Percentiles rank a stretch among this genome's conserved stretches.
phyloP scores from a whole-genome alignment of 768 basidiomycete genomes.

The Kockovaella imperatae region DNA sequence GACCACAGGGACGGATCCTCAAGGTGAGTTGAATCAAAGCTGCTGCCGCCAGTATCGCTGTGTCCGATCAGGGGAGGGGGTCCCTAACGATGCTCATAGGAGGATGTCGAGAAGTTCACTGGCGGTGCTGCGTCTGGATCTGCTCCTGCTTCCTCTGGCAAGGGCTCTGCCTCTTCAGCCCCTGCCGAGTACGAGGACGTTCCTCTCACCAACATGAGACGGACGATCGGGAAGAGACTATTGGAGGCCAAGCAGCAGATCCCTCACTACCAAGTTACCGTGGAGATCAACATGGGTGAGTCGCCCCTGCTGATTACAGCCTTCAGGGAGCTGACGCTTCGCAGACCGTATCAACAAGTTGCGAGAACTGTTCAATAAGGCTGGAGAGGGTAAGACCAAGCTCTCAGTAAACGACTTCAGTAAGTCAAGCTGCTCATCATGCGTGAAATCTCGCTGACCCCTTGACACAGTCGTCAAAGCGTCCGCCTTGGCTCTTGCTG shows the following conservation, averaged over 20 bases:
- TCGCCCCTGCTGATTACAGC: not conserved
- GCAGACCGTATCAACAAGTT: conserved; percentile 64
- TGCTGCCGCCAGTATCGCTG: too few species aligned
- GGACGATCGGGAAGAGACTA: conserved; percentile 80
- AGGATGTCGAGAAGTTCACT: conserved; percentile 84
- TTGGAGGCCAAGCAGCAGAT: conserved; percentile 86
- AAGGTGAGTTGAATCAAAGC: conserved; percentile 53
- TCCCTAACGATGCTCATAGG: too few species aligned
- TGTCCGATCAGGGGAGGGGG: too few species aligned
- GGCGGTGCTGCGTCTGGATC: conserved; percentile 45
- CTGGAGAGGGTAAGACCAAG: conserved; percentile 59
- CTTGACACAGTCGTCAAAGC: conserved; percentile 66
- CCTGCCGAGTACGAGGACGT: conserved; percentile 71
- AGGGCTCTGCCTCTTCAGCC: conserved; percentile 48
- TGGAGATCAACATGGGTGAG: conserved; percentile 94
- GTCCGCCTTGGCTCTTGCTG: conserved; percentile 75
- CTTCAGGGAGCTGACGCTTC: conserved; percentile 1
- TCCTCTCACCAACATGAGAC: conserved; percentile 89
- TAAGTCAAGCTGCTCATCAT: conserved; percentile 14
- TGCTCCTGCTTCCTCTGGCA: conserved; percentile 50
- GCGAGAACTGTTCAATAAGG: conserved; percentile 82
- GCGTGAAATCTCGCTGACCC: conserved; percentile 4
- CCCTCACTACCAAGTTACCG: conserved; percentile 96
- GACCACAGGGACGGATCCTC: conserved; percentile 87
- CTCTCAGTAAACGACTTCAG: conserved; percentile 95